These are phyloP conservation scores for Sporothrix luriei DNA, from an alignment of 2,329 filamentous ascomycete species.

Conservation along the genomic window DNA sequence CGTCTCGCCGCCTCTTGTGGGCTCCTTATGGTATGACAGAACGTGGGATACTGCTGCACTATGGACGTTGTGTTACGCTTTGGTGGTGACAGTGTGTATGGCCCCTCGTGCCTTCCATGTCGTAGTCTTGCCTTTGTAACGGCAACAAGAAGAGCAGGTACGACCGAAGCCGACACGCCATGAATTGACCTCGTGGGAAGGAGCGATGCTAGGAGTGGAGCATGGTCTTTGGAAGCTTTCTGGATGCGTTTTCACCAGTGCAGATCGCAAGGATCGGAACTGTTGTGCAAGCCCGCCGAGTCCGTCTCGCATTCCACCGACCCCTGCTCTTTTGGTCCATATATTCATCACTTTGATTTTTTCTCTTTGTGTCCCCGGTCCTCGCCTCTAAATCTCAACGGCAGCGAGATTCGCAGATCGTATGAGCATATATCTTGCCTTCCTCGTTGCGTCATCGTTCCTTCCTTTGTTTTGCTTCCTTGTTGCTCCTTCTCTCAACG, in stretches of 20 bases:
- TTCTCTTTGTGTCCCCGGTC: background rate
- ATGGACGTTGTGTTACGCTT: background rate
- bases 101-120: too few species aligned
- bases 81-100: background rate
- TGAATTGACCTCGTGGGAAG: too few species aligned
- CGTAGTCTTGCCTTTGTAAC: too few species aligned
- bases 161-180: too few species aligned
- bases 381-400: too few species aligned
- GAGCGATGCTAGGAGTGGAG: too few species aligned
- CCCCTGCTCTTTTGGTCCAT: too few species aligned
- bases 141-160: too few species aligned
- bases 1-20: too few species aligned
- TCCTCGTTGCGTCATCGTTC: background rate
- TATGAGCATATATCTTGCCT: slow-evolving; percentile 3
- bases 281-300: background rate
- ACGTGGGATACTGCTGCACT: background rate
- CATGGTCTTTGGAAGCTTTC: background rate
- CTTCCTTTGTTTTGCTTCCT: background rate
- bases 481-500: background rate
- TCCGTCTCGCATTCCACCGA: too few species aligned
- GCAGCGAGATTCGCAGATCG: too few species aligned
- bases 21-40: background rate
- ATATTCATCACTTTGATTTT: background rate
- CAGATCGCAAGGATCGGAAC: background rate
- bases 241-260: background rate